Evolutionary conservation across 345 rosid species (phyloP), one percentile per base, ranked within the genome.

Genomic region (Raphanus raphanistrum): DNA sequence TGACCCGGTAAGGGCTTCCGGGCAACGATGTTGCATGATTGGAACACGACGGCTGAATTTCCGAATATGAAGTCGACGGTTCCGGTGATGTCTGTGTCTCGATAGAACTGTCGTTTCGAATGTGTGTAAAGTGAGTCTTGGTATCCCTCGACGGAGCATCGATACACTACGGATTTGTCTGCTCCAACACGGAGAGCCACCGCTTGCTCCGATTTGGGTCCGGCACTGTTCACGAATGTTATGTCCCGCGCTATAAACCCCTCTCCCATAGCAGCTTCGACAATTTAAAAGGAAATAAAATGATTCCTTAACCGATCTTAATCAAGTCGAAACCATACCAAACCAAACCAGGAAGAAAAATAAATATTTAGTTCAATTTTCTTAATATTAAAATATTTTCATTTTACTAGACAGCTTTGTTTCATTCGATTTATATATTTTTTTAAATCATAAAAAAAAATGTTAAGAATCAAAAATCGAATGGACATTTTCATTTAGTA

Each of bases 41-140:
- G 92, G 36, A 88, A 72, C 5, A 90, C 90, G 4, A 76, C 92
- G 2, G 85, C 90, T 0, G 92, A 86, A 36, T 90, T 85, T 1
- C 90, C 96, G 36, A 90, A 90, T 38, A 90, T 90, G 81, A 90
- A 88, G 65, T 90, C 92, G 5, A 90, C 83, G 10, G 89, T 85
- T 7, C 89, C 91, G 10, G 76, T 76, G 21, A 88, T 73, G 64
- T 82, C 85, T 0, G 82, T 73, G 0, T 88, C 88, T 57, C 87
- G 17, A 71, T 85, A 88, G 83, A 88, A 88, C 32, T 88, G 88
- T 21, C 87, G 71, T 11, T 88, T 88, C 0, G 91, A 86, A 63
- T 85, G 90, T 27, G 86, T 86, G 73, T 83, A 88, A 15, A 90
- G 87, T 2, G 92, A 86, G 82, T 90, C 95, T 59, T 88, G 89